These are phyloP conservation scores for Boletus semigastroideus DNA, from an alignment of 1,284 basidiomycete species.

Conservation along the genomic window DNA sequence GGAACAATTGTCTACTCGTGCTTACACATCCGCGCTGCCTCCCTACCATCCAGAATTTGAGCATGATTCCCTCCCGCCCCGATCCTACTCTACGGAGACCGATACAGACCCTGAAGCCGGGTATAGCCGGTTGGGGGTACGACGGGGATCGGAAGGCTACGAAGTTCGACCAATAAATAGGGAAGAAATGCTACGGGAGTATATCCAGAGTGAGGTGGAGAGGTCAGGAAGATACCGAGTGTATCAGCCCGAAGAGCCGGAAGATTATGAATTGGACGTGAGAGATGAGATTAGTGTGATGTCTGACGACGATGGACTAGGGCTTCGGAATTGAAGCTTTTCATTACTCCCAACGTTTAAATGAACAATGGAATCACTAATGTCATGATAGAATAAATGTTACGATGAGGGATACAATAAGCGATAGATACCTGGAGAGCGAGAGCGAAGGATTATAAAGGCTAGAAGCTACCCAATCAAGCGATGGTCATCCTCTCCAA, in stretches of 20 bases:
- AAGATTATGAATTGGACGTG: slow-evolving; percentile 19
- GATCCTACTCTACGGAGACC: slow-evolving; percentile 35
- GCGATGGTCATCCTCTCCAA: slow-evolving; percentile 40
- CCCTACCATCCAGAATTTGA: slow-evolving; percentile 74
- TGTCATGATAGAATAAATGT: slow-evolving; percentile 27
- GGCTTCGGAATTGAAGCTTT: slow-evolving; percentile 15
- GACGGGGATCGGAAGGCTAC: slow-evolving; percentile 78
- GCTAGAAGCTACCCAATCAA: slow-evolving; percentile 13
- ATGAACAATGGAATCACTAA: slow-evolving; percentile 14
- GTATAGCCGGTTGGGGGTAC: slow-evolving; percentile 36
- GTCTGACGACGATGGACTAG: slow-evolving; percentile 24
- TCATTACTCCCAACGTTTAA: slow-evolving; percentile 1
- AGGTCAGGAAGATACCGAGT: slow-evolving; percentile 57
- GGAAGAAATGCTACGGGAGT: slow-evolving; percentile 58
- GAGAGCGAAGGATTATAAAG: slow-evolving; percentile 7
- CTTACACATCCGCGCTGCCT: slow-evolving; percentile 50
- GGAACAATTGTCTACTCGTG: slow-evolving; percentile 25
- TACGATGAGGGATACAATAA: slow-evolving; percentile 35
- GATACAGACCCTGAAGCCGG: slow-evolving; percentile 39
- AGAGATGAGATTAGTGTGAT: neutral
- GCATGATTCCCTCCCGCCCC: slow-evolving; percentile 28
- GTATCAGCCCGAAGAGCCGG: slow-evolving; percentile 54
- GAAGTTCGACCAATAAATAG: slow-evolving; percentile 62
- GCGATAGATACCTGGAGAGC: slow-evolving; percentile 23
- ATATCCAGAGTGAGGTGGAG: slow-evolving; percentile 52